Evolutionary conservation across 257 asterid genomes (phyloP).

Genomic region (Solanum medicagineum): DNA sequence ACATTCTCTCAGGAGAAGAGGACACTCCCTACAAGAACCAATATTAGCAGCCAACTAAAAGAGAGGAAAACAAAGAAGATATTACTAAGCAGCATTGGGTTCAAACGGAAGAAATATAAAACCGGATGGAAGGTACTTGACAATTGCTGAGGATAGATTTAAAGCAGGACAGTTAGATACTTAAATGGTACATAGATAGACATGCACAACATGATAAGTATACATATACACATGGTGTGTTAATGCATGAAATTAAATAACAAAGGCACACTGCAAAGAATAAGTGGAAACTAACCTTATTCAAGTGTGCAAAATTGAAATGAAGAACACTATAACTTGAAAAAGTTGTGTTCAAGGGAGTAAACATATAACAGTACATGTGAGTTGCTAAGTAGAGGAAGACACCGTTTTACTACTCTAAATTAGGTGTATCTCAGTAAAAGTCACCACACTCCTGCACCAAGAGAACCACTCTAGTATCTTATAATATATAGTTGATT

Average conservation of each 20-base stretch:
- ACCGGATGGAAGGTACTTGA: not conserved
- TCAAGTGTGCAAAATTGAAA: not conserved
- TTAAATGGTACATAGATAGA: not conserved
- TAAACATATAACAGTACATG: not conserved
- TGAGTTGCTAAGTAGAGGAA: not conserved
- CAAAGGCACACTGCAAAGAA: not conserved
- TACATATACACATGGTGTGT: not conserved
- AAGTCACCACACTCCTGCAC: not conserved
- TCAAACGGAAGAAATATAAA: not conserved
- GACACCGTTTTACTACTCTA: not conserved
- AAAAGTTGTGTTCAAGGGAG: not conserved
- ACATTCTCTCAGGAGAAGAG: not conserved
- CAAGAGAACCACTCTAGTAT: not conserved
- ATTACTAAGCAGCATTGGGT: too few relatives aligned
- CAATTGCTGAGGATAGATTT: not conserved
- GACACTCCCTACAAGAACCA: constrained; percentile 31
- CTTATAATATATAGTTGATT: not conserved
- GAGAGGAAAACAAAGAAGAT: not conserved
- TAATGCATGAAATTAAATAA: not conserved
- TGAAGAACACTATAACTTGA: not conserved
- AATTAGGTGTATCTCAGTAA: not conserved
- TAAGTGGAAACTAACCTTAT: not conserved
- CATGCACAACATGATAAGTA: not conserved
- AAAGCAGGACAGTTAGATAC: not conserved
- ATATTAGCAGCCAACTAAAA: not conserved